Evolutionary conservation across 2,329 filamentous ascomycete genomes (phyloP).

Genomic region (Emergomyces pasteurianus): DNA sequence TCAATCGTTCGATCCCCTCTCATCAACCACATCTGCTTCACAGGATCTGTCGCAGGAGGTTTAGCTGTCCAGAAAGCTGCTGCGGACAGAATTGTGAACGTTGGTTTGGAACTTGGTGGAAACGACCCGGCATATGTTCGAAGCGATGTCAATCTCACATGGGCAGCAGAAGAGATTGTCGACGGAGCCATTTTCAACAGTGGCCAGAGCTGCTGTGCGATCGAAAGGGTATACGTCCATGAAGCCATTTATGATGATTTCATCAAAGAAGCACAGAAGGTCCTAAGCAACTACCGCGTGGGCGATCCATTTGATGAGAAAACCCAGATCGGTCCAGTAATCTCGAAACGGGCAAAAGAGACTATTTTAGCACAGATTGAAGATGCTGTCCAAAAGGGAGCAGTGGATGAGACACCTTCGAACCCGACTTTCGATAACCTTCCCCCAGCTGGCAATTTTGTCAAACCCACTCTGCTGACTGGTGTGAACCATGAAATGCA

Average conservation of each 20-base stretch:
- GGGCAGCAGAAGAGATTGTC: conserved; percentile 89
- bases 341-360: conserved; percentile 67
- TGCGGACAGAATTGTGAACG: conserved; percentile 68
- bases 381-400: conserved; percentile 73
- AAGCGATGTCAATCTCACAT: conserved; percentile 71
- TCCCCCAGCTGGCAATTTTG: conserved; percentile 72
- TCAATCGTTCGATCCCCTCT: conserved; percentile 63
- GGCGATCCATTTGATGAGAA: conserved; percentile 72
- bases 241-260: conserved; percentile 75
- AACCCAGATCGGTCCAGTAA: conserved; percentile 78
- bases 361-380: conserved; percentile 66
- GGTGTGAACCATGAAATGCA: conserved; percentile 70
- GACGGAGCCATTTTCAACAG: conserved; percentile 97
- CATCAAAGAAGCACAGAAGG: conserved; percentile 63
- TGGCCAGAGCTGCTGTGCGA: conserved; percentile 90
- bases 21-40: conserved; percentile 79
- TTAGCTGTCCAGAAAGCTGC: conserved; percentile 77
- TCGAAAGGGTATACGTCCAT: conserved; percentile 86
- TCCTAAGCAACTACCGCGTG: conserved; percentile 69
- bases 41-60: conserved; percentile 79
- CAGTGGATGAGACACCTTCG: conserved; percentile 69
- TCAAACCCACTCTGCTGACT: conserved; percentile 71
- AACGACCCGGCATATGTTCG: conserved; percentile 91
- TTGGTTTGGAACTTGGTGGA: conserved; percentile 83
- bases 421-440: conserved; percentile 64